Evolutionary conservation across 352 stramenopile species (phyloP).

Genomic region (Globisporangium cylindrosporum): DNA sequence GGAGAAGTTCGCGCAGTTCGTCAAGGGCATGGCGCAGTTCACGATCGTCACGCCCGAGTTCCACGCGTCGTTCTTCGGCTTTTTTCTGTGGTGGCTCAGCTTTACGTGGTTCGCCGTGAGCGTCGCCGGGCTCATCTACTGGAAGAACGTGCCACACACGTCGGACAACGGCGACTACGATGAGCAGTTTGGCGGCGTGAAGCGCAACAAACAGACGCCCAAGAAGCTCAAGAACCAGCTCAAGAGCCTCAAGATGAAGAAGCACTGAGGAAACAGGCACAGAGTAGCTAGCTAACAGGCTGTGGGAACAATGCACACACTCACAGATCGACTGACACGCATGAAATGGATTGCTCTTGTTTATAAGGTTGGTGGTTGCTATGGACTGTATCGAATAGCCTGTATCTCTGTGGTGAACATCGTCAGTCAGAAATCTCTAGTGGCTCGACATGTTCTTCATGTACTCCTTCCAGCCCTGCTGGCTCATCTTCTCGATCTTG

Average conservation of each 20-base stretch:
- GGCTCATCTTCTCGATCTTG: conserved; percentile 89
- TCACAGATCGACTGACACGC: not conserved
- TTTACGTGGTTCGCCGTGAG: conserved; percentile 60
- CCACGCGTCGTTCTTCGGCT: conserved; percentile 58
- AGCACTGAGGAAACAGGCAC: conserved; percentile 26
- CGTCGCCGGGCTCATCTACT: conserved; percentile 51
- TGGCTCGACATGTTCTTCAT: conserved; percentile 65
- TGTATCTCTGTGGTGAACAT: not conserved
- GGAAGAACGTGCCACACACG: conserved; percentile 55
- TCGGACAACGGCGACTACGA: conserved; percentile 13
- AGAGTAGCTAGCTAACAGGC: not conserved
- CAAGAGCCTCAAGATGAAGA: conserved; percentile 65
- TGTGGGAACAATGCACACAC: not conserved
- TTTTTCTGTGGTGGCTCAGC: conserved; percentile 54
- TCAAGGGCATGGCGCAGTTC: conserved; percentile 68
- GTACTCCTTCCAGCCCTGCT: conserved; percentile 91
- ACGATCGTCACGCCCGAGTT: conserved; percentile 54
- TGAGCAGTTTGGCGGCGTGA: not conserved
- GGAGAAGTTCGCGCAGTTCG: conserved; percentile 42
- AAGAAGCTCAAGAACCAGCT: conserved; percentile 74
- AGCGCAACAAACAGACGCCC: conserved; percentile 56
- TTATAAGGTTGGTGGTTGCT: not conserved
- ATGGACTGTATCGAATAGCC: not conserved
- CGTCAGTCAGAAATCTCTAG: conserved; percentile 17
- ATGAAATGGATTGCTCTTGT: not conserved